Evolutionary conservation across 163 green algal species (phyloP).

Genomic region (Prototheca wickerhamii): DNA sequence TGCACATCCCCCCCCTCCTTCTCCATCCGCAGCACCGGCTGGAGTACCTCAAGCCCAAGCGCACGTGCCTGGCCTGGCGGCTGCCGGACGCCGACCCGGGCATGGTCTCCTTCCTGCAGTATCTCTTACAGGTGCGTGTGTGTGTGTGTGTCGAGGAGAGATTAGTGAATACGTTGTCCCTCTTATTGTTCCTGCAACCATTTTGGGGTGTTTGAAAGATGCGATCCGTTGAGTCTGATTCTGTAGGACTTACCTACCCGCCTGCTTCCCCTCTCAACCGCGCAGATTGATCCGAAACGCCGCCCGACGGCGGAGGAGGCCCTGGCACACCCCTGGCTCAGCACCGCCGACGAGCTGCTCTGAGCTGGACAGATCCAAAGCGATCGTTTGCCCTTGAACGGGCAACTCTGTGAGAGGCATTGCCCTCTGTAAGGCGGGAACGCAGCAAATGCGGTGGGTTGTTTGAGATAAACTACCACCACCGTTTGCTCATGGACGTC

Average conservation of each 20-base stretch:
- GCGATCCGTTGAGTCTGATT: not conserved
- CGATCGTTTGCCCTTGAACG: no score
- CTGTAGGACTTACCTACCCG: no score
- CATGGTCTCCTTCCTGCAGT: conserved; percentile 47
- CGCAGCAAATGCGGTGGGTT: no score
- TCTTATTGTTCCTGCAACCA: not conserved
- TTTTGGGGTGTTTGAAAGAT: not conserved
- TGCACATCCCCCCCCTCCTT: no score
- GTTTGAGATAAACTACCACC: no score
- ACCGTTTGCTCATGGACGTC: no score
- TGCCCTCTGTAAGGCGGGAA: no score
- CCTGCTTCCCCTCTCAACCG: no score
- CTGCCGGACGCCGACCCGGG: conserved; percentile 51
- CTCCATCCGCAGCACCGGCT: conserved; percentile 30
- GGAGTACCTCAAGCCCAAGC: conserved; percentile 64
- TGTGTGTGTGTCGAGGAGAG: conserved; percentile 30
- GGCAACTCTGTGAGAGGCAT: no score
- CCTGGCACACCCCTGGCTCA: conserved; percentile 40
- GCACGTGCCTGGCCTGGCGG: conserved; percentile 40
- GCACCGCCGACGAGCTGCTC: not conserved
- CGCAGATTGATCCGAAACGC: conserved; percentile 32
- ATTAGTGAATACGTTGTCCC: conserved; percentile 15
- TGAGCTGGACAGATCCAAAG: no score
- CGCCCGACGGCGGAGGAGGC: conserved; percentile 53
- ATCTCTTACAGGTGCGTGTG: conserved; percentile 34